Base-by-base conservation (phyloP, 345 rosid genomes). In the Anacardium occidentale region DNA sequence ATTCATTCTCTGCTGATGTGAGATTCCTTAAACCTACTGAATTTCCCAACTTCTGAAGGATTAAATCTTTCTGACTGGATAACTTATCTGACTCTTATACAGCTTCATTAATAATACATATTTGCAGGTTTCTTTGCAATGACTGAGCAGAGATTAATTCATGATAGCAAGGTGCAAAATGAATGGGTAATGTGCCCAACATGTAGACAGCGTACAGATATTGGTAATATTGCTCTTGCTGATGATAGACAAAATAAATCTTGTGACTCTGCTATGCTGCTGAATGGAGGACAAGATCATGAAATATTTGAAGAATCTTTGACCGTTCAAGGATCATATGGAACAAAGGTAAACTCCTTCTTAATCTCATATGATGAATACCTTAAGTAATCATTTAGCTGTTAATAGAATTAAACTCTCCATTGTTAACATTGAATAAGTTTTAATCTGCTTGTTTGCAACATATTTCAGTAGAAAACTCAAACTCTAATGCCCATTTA, bases 111-210 rank as follows among this genome's bases (percentile, higher is more conserved):
- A 26, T 59, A 47, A 77, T 69, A 56, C 17, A 60, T 73, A 72
- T 57, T 52, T 74, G 59, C 81, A 94, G 98, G 98, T 68, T 83
- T 92, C 56, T 85, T 94, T 75, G 83, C 88, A 34, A 77, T 94
- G 92, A 92, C 94, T 12, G 98, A 94, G 83, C 85, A 72, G 48
- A 78, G 76, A 64, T 69, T 69, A 64, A 73, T 63, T 74, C 80
- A 75, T 73, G 91, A 83, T 34, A 78, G 25, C 54, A 85, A 80
- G 52, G 65, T 78, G 75, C 85, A 54, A 76, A 79, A 50, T 26
- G 87, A 86, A 81, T 90, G 98, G 98, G 85, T 94, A 57, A 88
- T 88, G 92, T 94, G 98, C 79, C 98, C 98, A 68, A 86, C 87
- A 42, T 94, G 98, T 78, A 88, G 98, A 74, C 97, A 94, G 62